phyloP scores from a whole-genome alignment of 441 rosid genomes.

The Lepidium campestre region DNA sequence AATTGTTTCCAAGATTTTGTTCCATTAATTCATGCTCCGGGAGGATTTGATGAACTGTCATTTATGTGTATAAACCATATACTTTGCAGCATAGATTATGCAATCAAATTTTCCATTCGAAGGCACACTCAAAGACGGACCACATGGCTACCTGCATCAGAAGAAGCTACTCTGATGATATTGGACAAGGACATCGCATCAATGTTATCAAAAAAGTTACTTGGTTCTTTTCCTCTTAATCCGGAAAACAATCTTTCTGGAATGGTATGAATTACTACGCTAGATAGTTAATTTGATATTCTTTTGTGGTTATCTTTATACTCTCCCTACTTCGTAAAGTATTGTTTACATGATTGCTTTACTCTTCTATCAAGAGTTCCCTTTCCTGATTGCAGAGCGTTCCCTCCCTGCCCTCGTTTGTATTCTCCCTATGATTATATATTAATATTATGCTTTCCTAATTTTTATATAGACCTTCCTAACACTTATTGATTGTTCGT shows the following conservation, averaged over 20 bases:
- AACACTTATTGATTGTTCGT: conserved; percentile 15
- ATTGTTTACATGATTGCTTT: background rate
- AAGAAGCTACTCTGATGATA: conserved; percentile 26
- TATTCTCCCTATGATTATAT: background rate
- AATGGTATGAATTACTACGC: conserved; percentile 39
- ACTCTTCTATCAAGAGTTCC: background rate
- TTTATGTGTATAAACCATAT: conserved; percentile 54
- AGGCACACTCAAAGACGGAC: conserved; percentile 25
- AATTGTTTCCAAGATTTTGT: conserved; percentile 69
- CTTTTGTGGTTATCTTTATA: background rate
- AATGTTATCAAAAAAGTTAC: conserved; percentile 51
- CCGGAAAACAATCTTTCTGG: conserved; percentile 43
- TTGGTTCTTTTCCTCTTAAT: conserved; percentile 56
- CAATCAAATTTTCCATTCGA: conserved; percentile 43
- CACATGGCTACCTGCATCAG: conserved; percentile 25
- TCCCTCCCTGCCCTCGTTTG: background rate
- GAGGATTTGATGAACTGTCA: conserved; percentile 44
- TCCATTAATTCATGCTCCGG: conserved; percentile 43
- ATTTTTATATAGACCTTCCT: background rate
- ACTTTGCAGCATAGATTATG: conserved; percentile 61
- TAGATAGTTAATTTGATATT: background rate
- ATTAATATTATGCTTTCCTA: background rate
- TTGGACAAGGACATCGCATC: conserved; percentile 48
- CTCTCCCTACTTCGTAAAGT: background rate
- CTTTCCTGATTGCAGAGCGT: background rate